Conservation (phyloP, 139 green algal species). For the Mychonastes homosphaera region DNA sequence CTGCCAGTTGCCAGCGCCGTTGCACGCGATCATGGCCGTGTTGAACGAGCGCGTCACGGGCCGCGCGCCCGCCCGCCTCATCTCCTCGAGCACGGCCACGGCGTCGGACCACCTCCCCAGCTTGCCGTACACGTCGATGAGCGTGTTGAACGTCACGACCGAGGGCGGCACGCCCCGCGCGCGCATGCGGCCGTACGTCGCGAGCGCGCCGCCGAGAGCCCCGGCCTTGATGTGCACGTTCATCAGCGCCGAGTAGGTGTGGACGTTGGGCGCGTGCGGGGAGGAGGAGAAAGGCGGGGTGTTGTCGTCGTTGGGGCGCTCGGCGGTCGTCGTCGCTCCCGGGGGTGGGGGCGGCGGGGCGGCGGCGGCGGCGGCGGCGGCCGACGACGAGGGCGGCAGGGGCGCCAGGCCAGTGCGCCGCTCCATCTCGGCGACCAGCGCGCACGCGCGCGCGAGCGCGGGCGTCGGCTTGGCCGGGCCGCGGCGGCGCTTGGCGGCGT, state of each 20-base stretch:
- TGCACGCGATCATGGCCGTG: constrained; percentile 42
- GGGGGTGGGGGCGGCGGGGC: too few relatives aligned
- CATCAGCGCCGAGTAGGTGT: constrained; percentile 82
- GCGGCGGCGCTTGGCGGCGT: background rate
- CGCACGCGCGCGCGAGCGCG: constrained; percentile 40
- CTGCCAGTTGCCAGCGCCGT: constrained; percentile 48
- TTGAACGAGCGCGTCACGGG: constrained; percentile 50
- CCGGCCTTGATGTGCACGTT: constrained; percentile 77
- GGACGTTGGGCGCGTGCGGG: constrained; percentile 73
- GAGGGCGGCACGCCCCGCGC: constrained; percentile 34
- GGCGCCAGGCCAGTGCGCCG: constrained; percentile 38
- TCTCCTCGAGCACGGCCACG: constrained; percentile 27
- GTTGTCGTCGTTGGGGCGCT: too few relatives aligned
- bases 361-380: too few relatives aligned
- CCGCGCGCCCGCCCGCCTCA: constrained; percentile 33
- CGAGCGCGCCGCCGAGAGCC: constrained; percentile 50
- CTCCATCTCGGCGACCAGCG: constrained; percentile 56
- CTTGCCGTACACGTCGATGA: constrained; percentile 67
- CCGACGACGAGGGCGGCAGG: too few relatives aligned
- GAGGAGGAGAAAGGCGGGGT: too few relatives aligned
- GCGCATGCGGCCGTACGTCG: constrained; percentile 57
- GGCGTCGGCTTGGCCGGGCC: background rate
- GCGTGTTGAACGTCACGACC: constrained; percentile 65
- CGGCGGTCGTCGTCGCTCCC: too few relatives aligned
- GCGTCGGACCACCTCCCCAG: constrained; percentile 55